phyloP scores from a whole-genome alignment of 2,329 filamentous ascomycete genomes.

The Whalleya microplaca region DNA sequence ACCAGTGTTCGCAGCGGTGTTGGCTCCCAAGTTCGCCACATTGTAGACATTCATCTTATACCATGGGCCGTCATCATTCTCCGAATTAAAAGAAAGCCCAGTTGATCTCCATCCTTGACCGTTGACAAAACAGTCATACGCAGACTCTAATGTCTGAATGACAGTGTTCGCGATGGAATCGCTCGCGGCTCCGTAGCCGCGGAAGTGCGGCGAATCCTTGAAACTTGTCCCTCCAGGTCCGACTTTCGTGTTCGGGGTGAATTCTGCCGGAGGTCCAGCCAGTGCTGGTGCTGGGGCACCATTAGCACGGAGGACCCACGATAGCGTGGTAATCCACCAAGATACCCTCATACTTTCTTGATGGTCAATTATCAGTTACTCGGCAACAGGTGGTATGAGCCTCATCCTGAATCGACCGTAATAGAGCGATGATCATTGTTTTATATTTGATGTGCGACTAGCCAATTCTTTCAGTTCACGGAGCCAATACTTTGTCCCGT shows the following conservation, averaged over 20 bases:
- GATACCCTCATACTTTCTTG: constrained; percentile 13
- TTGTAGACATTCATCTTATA: constrained; percentile 53
- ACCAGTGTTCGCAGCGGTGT: constrained; percentile 48
- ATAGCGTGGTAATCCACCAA: constrained; percentile 8
- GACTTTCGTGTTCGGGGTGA: constrained; percentile 32
- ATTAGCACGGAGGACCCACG: constrained; percentile 4
- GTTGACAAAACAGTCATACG: constrained; percentile 46
- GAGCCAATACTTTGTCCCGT: constrained; percentile 2
- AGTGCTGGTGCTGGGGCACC: constrained; percentile 19
- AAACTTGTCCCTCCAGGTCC: constrained; percentile 38
- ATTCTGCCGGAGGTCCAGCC: constrained; percentile 32
- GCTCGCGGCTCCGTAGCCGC: constrained; percentile 40
- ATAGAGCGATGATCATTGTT: constrained; percentile 10
- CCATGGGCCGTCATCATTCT: constrained; percentile 42
- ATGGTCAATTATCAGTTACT: background rate
- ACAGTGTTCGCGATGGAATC: constrained; percentile 35
- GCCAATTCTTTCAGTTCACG: constrained; percentile 7
- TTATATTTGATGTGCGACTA: constrained; percentile 6
- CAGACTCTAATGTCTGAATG: constrained; percentile 49
- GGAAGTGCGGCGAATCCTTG: constrained; percentile 46
- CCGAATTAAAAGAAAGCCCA: constrained; percentile 41
- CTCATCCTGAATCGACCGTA: background rate
- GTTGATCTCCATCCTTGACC: constrained; percentile 45
- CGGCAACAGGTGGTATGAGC: background rate
- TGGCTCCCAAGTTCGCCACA: constrained; percentile 39